phyloP scores from a whole-genome alignment of 2,329 filamentous ascomycete species.

The Colletotrichum eleusines region DNA sequence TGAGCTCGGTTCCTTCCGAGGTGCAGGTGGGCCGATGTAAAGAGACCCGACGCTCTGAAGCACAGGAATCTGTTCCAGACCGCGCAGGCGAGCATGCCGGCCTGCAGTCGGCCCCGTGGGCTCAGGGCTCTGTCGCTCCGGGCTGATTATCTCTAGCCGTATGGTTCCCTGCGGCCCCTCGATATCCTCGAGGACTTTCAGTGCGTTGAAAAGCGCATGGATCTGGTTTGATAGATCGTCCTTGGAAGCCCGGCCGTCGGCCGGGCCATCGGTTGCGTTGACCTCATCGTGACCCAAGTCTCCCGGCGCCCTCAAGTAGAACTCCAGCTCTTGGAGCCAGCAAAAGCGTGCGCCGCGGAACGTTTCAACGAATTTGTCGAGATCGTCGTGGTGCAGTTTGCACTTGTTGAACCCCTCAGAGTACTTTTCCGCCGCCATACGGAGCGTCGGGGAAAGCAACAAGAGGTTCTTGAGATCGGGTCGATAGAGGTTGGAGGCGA shows the following conservation, averaged over 20 bases:
- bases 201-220: not conserved
- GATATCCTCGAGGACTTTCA: not conserved
- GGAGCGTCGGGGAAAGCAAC: not conserved
- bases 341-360: slow-evolving; percentile 11
- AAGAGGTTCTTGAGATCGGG: not conserved
- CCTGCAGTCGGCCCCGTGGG: not conserved
- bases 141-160: not conserved
- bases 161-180: slow-evolving; percentile 7
- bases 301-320: not conserved
- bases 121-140: not conserved
- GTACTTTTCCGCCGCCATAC: slow-evolving; percentile 7
- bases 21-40: not conserved
- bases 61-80: not conserved
- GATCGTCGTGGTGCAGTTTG: not conserved
- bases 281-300: not conserved
- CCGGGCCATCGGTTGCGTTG: not conserved
- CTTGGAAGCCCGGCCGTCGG: not conserved
- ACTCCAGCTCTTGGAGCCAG: slow-evolving; percentile 3
- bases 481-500: not conserved
- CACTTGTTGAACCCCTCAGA: slow-evolving; percentile 6
- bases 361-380: not conserved
- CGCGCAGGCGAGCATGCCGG: not conserved
- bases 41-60: not conserved
- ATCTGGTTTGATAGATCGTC: not conserved
- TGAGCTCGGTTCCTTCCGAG: not conserved